A percentile compares a stretch with the other conserved stretches of the same genome.
Conservation (phyloP, 768 basidiomycete genomes). For the Kwoniella pini region DNA sequence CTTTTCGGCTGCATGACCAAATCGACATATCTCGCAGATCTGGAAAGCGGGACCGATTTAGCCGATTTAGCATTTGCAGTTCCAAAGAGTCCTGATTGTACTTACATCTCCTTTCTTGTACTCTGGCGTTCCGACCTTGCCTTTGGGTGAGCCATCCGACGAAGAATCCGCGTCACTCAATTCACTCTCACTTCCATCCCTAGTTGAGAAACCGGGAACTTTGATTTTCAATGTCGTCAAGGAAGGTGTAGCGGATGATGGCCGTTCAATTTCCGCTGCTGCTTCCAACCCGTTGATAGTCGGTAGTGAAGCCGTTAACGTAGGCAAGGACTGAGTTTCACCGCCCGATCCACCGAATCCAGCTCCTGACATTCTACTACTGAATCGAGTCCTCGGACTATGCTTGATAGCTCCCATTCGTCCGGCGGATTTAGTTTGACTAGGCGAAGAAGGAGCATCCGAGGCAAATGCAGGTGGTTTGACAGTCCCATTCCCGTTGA, state of each 20-base stretch:
- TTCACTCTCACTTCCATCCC: slow-evolving; percentile 45
- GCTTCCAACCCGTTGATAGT: background rate
- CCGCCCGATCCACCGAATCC: background rate
- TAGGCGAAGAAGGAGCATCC: slow-evolving; percentile 33
- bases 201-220: slow-evolving; percentile 39
- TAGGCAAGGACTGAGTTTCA: background rate
- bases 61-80: background rate
- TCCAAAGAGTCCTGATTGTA: no score
- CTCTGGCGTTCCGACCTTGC: slow-evolving; percentile 6
- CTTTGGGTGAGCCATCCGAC: slow-evolving; percentile 18
- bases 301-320: background rate
- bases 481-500: slow-evolving; percentile 6
- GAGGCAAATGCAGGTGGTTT: slow-evolving; percentile 33
- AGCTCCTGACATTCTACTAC: slow-evolving; percentile 16
- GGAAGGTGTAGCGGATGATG: slow-evolving; percentile 8
- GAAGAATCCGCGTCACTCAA: slow-evolving; percentile 40
- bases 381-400: slow-evolving; percentile 26
- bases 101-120: slow-evolving; percentile 51
- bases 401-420: slow-evolving; percentile 20
- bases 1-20: slow-evolving; percentile 81
- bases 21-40: slow-evolving; percentile 90
- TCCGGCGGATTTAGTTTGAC: slow-evolving; percentile 5
- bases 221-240: slow-evolving; percentile 31
- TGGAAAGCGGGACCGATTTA: no score
- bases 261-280: slow-evolving; percentile 11